Base-by-base conservation (phyloP, 78 protist genomes). In the Speleostelium caveatum region DNA sequence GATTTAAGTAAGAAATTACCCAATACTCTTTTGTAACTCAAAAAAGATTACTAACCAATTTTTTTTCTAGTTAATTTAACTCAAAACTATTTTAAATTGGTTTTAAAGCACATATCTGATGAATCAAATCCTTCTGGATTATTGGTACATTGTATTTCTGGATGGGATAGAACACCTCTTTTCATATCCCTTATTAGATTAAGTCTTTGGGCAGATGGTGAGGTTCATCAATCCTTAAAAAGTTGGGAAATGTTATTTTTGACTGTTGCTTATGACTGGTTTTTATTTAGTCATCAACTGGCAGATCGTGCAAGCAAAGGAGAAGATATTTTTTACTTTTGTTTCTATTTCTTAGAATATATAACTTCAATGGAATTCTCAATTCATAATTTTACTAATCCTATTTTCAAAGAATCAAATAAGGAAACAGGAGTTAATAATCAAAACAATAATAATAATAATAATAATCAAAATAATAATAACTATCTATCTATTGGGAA, bases 121-220 rank as follows among this genome's bases (percentile, higher is more conserved):
- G 92, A 86, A 28, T 36, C 36, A 24, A 53, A 72, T 14, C 49
- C 55, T 39, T 71, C 93, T 16, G 97, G 97, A 39, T n/a, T 94
- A 0, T 94, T 95, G 35, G 85, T 95, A n/a, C 97, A 95, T 75
- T 95, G 97, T 91, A 95, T 95, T 62, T 93, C 96, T n/a, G 96
- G 97, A 55, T 96, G 97, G 97, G 97, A 96, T 61, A 69, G 97
- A 19, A 96, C 97, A 17, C 97, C 97, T 30, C 75, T 96, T 2
- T 94, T 96, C 35, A 73, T 94, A 17, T 96, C 97, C 35, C 77
- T 96, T 24, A 45, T 94, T 21, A 92, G 97, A 42, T 4, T 96
- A 22, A 68, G 86, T 33, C 86, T 90, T 55, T 96, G 97, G 97
- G 97, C 97, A 22, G 97, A 94, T 35, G 97, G 96, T 21, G 79